Base-by-base conservation (phyloP, 1,284 basidiomycete species). In the Microbotryum lychnidis-dioicae region DNA sequence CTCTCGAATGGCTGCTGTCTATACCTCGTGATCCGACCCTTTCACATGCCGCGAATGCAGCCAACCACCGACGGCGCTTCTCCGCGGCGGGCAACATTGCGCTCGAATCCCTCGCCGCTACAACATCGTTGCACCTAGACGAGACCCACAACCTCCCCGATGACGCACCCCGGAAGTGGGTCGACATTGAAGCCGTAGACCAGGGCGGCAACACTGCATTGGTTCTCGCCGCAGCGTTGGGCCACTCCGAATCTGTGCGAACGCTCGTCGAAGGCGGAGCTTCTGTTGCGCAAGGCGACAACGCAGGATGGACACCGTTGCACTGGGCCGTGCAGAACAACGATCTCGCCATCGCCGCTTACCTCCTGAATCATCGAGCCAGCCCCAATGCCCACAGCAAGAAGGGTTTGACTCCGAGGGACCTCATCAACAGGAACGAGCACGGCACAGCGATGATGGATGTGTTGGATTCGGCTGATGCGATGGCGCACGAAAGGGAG, bases 291-390 rank as follows among this genome's bases (percentile, higher is more conserved):
- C 72, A 76, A 52, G 77, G 80, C 31, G 90, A 57, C 20, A 12
- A 71, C 91, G 89, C 83, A 62, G 92, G 93, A 48, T 97, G 93
- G 93, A 92, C 90, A 4, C 85, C 93, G 1, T 79, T 98, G n/a
- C 94, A 97, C 74, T 88, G 94, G 78, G 91, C 93, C 12, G 88
- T 87, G 18, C 77, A 97, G 60, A 79, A 90, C 52, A 86, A 91
- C 16, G 91, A 94, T 44, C 87, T 93, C 7, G 92, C 92, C 1
- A 79, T 97, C 20, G 84, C 97, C 44, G 90, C 91, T 0, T 88
- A 91, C 78, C 80, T 98, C 29, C 85, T 97, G 76, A 93, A 89
- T 20, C 89, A 91, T 69, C 91, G 92, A 48, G 88, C 88, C 60
- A 89, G 88, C 14, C 84, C 88, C 0, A 83, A 88, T 59, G 81